Evolutionary conservation across 208 protist genomes (phyloP), one percentile per base, ranked within the genome.

Genomic region (Leishmania lainsoni): DNA sequence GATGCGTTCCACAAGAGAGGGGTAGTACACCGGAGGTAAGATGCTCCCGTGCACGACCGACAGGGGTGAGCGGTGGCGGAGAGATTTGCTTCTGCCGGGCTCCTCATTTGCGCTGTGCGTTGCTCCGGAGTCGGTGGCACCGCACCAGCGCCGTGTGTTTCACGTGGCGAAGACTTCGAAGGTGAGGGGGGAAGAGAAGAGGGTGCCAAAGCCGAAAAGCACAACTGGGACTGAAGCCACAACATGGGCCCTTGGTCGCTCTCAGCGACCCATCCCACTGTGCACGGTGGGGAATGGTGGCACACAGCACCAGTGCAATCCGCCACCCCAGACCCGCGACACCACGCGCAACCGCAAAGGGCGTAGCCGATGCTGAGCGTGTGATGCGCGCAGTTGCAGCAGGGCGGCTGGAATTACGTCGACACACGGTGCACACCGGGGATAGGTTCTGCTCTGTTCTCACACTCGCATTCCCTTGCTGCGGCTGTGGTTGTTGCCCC

Each of bases 11-110:
- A 86, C 39, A 2, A 86, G 70, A 48, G 83, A n/a, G 2, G 83
- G 83, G 49, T 82, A 86, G 48, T 70, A 39, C 2, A 86, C 82
- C 4, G 82, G 77, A 26, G 82, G 82, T 16, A 86, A 54, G 65
- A 86, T 75, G 35, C 82, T 86, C 35, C 82, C 82, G 51, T 82
- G 66, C 22, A 85, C 65, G 61, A 59, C 1, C 22, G 71, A 12
- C 71, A 63, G 6, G 59, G 76, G 10, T 22, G 73, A 49, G 70
- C 52, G 52, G 68, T 26, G 71, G 73, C 29, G 82, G 51, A 26
- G 51, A 72, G 0, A 58, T 26, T n/a, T 14, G 65, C 29, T 71
- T 51, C 3, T 58, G 71, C 2, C 14, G 76, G 32, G 22, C 56
- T 3, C 45, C 9, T 22, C 17, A 9, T 1, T 6, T 16, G 29